Conservation (phyloP, 2,329 filamentous ascomycete species). For the Atkinsonella texensis region DNA sequence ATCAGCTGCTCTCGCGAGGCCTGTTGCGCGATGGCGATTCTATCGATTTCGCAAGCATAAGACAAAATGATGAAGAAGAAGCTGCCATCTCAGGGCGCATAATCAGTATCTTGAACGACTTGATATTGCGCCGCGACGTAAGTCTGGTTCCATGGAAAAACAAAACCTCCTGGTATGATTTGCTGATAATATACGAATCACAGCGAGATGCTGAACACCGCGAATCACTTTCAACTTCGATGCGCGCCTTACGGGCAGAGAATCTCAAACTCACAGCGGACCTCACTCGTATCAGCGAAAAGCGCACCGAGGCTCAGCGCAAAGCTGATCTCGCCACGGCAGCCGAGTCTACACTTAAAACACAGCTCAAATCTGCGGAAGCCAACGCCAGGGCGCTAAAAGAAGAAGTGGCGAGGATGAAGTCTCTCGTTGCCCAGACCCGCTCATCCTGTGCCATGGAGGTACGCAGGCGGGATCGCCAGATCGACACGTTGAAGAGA, state of each 20-base stretch:
- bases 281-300: slow-evolving; percentile 45
- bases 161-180: no score
- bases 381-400: slow-evolving; percentile 62
- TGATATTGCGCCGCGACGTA: slow-evolving; percentile 84
- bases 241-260: slow-evolving; percentile 65
- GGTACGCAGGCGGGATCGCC: slow-evolving; percentile 76
- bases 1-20: slow-evolving; percentile 55
- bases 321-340: slow-evolving; percentile 50
- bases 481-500: slow-evolving; percentile 79
- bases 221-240: slow-evolving; percentile 67
- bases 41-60: slow-evolving; percentile 73
- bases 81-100: slow-evolving; percentile 65
- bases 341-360: slow-evolving; percentile 56
- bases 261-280: slow-evolving; percentile 62
- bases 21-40: slow-evolving; percentile 54
- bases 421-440: slow-evolving; percentile 69
- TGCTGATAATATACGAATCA: slow-evolving; percentile 6
- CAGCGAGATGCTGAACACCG: slow-evolving; percentile 83
- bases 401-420: slow-evolving; percentile 71
- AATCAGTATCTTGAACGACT: slow-evolving; percentile 87
- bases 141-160: slow-evolving; percentile 4
- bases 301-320: slow-evolving; percentile 40
- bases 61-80: slow-evolving; percentile 43
- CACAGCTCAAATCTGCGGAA: slow-evolving; percentile 63
- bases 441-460: slow-evolving; percentile 82